These are phyloP conservation scores for Kwoniella mangroviensis DNA, from an alignment of 768 basidiomycete species.

Conservation along the genomic window DNA sequence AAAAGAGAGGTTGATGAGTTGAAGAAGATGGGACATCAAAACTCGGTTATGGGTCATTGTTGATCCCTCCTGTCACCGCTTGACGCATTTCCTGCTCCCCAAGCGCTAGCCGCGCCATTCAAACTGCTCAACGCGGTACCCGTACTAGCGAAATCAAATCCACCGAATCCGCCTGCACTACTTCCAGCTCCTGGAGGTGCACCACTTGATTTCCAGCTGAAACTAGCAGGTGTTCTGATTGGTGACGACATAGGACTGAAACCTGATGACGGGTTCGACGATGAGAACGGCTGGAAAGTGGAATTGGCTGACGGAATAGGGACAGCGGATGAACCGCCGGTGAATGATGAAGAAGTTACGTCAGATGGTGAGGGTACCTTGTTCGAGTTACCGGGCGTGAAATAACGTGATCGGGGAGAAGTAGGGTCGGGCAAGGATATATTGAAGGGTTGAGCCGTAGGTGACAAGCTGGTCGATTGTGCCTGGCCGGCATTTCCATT, in stretches of 20 bases:
- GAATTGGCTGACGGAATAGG: slow-evolving; percentile 4
- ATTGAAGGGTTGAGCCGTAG: slow-evolving; percentile 50
- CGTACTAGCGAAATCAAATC: slow-evolving; percentile 23
- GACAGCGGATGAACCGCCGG: not conserved
- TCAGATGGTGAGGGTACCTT: slow-evolving; percentile 18
- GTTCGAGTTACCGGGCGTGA: slow-evolving; percentile 5
- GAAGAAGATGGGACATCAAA: too few species aligned
- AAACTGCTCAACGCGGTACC: slow-evolving; percentile 28
- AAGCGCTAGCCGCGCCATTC: slow-evolving; percentile 41
- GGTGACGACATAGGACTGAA: slow-evolving; percentile 37
- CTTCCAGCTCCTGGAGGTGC: slow-evolving; percentile 7
- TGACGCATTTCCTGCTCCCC: slow-evolving; percentile 20
- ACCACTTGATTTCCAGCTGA: slow-evolving; percentile 38
- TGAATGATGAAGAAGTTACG: not conserved
- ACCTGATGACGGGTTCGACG: slow-evolving; percentile 19
- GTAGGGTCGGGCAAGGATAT: slow-evolving; percentile 30
- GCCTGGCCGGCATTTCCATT: slow-evolving; percentile 10
- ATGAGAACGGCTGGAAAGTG: slow-evolving; percentile 24
- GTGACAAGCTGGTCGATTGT: slow-evolving; percentile 39
- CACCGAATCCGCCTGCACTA: slow-evolving; percentile 18
- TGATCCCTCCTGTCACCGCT: not conserved
- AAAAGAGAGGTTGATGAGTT: too few species aligned
- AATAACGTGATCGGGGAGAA: slow-evolving; percentile 34
- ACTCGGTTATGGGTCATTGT: not conserved
- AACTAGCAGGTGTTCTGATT: slow-evolving; percentile 39